Base-by-base conservation (phyloP, 345 rosid genomes). In the Populus nigra region DNA sequence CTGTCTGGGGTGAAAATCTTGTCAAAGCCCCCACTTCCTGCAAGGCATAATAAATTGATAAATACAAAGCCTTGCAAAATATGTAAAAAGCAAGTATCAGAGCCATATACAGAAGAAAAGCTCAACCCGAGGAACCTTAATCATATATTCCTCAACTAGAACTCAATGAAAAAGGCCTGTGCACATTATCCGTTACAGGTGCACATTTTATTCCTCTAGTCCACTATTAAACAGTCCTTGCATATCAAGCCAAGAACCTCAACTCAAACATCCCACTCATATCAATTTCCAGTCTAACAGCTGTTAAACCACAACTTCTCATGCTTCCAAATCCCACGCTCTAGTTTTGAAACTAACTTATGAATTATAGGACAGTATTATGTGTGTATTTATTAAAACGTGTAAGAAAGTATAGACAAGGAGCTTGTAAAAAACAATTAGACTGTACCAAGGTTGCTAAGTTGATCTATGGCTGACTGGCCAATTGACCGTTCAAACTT, bases 21-120 rank as follows among this genome's bases (percentile, higher is more conserved):
- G 83, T 92, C 95, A 36, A 96, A 87, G 25, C 99, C 89, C 73
- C 89, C 94, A 50, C 88, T 91, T 81, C 99, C 99, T 96, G 90
- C 82, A 90, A 72, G 39, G 25, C 71, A 68, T 33, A 65, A 53
- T 20, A 68, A 79, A 53, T 65, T 23, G 25, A 18, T 22, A 68
- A 68, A 2, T 38, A 2, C 27, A 1, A 12, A 68, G 15, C 47
- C 22, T 16, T 49, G 22, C 11, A 8, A 35, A 12, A 35, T 17
- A 18, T 35, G 18, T 7, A 22, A 57, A 27, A 45, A 36, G 38
- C 18, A 22, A 18, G 0, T 68, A 10, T 15, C 27, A 18, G n/a
- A 62, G 47, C 47, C 25, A 38, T 38, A 16, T 23, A 55, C 31
- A 18, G 7, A 5, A 10, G 12, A 73, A 45, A 36, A 11, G 65